These are phyloP conservation scores for Dioscorea dumetorum DNA, from an alignment of 106 monocot genomes.

Conservation along the genomic window DNA sequence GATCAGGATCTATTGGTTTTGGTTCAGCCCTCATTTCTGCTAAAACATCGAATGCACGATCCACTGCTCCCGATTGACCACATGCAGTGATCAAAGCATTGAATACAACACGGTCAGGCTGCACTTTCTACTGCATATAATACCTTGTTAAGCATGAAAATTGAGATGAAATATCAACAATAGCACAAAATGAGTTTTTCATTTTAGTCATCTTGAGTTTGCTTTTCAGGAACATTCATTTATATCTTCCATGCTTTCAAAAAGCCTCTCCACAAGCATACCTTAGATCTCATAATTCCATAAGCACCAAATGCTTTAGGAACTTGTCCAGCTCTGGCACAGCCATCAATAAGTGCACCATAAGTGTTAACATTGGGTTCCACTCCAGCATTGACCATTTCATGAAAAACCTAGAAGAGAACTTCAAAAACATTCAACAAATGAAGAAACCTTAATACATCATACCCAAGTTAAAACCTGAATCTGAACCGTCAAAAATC, in stretches of 20 bases:
- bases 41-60: constrained; percentile 99
- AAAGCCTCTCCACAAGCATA: constrained; percentile 14
- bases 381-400: constrained; percentile 91
- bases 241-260: neutral
- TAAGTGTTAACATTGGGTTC: constrained; percentile 90
- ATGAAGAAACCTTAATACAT: neutral
- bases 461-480: too few species aligned
- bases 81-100: constrained; percentile 96
- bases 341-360: constrained; percentile 91
- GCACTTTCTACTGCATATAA: constrained; percentile 93
- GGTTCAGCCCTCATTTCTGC: constrained; percentile 87
- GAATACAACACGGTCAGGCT: constrained; percentile 95
- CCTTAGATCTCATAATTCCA: constrained; percentile 98
- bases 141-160: constrained; percentile 29
- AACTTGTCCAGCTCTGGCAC: constrained; percentile 91
- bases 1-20: constrained; percentile 78
- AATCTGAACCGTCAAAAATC: too few species aligned
- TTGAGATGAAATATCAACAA: neutral
- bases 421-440: constrained; percentile 1
- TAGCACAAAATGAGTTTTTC: neutral
- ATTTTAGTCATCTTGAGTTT: too few species aligned
- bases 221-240: too few species aligned
- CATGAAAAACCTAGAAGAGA: constrained; percentile 75
- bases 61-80: constrained; percentile 93
- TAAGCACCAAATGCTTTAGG: constrained; percentile 99